Percentiles rank a stretch among this genome's conserved stretches.
These are phyloP conservation scores for Boletus rufocinnamomeus DNA, from an alignment of 768 basidiomycete species.

Conservation along the genomic window DNA sequence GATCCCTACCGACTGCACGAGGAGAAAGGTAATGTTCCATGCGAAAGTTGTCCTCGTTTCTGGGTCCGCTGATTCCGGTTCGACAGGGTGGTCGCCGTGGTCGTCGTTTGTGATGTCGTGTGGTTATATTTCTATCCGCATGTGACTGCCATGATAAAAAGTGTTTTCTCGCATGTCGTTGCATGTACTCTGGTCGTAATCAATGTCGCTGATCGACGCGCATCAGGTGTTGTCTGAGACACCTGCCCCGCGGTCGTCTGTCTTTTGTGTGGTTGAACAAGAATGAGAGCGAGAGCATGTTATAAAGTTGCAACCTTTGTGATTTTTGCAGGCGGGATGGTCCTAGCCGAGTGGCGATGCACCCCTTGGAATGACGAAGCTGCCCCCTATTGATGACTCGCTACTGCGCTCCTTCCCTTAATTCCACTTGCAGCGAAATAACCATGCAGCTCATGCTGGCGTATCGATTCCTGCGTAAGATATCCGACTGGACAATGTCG, in stretches of 20 bases:
- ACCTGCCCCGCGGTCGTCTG: constrained; percentile 80
- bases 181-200: constrained; percentile 39
- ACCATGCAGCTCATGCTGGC: constrained; percentile 52
- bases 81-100: constrained; percentile 95
- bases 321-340: background rate
- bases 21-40: constrained; percentile 76
- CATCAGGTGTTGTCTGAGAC: constrained; percentile 58
- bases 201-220: constrained; percentile 86
- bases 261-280: constrained; percentile 7
- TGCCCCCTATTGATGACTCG: no score
- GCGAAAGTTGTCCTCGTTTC: background rate
- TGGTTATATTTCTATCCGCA: constrained; percentile 14
- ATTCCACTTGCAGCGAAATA: background rate
- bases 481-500: constrained; percentile 61
- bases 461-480: constrained; percentile 58
- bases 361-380: no score
- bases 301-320: background rate
- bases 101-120: constrained; percentile 75
- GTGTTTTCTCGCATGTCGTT: constrained; percentile 29
- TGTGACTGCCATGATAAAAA: constrained; percentile 24
- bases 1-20: constrained; percentile 94
- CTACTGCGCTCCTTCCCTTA: background rate
- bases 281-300: background rate
- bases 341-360: no score
- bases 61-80: constrained; percentile 2